phyloP scores from a whole-genome alignment of 1,284 basidiomycete genomes.

The Schizophyllum amplum region DNA sequence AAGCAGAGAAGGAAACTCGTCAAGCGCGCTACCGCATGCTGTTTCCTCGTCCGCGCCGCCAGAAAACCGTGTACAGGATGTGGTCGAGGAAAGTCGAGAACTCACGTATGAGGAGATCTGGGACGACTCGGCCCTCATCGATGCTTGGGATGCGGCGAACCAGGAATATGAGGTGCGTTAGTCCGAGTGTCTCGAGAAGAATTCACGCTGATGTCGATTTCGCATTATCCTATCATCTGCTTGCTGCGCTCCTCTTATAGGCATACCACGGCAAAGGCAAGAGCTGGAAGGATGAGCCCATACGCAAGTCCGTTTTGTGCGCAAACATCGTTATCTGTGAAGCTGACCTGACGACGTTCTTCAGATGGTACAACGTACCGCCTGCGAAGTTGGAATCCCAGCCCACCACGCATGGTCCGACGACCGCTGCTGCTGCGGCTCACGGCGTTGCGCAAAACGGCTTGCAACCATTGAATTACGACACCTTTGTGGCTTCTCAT shows the following conservation, averaged over 20 bases:
- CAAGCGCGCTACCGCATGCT: too few relatives aligned
- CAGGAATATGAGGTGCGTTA: slow-evolving; percentile 64
- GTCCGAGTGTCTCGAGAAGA: too few relatives aligned
- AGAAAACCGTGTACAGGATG: slow-evolving; percentile 11
- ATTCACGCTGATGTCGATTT: too few relatives aligned
- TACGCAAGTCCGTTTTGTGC: slow-evolving; percentile 62
- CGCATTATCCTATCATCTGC: too few relatives aligned
- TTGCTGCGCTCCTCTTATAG: too few relatives aligned
- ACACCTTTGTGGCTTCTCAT: slow-evolving; percentile 59
- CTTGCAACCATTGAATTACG: slow-evolving; percentile 58
- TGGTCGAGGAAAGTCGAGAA: slow-evolving; percentile 43
- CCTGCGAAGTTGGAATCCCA: slow-evolving; percentile 16
- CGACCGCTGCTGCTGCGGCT: neutral
- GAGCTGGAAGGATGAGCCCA: slow-evolving; percentile 53
- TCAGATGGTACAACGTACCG: slow-evolving; percentile 71
- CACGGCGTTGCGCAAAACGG: slow-evolving; percentile 28
- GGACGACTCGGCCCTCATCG: slow-evolving; percentile 74
- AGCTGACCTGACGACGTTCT: slow-evolving; percentile 2
- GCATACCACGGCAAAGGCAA: slow-evolving; percentile 62
- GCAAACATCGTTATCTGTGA: slow-evolving; percentile 17
- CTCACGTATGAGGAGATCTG: slow-evolving; percentile 69
- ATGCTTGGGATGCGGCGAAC: slow-evolving; percentile 73
- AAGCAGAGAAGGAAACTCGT: too few relatives aligned
- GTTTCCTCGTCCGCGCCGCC: neutral
- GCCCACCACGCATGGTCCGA: neutral